A percentile compares a stretch with the other conserved stretches of the same genome.
Conservation (phyloP, 495 filamentous ascomycete species). For the Neurospora sp. region DNA sequence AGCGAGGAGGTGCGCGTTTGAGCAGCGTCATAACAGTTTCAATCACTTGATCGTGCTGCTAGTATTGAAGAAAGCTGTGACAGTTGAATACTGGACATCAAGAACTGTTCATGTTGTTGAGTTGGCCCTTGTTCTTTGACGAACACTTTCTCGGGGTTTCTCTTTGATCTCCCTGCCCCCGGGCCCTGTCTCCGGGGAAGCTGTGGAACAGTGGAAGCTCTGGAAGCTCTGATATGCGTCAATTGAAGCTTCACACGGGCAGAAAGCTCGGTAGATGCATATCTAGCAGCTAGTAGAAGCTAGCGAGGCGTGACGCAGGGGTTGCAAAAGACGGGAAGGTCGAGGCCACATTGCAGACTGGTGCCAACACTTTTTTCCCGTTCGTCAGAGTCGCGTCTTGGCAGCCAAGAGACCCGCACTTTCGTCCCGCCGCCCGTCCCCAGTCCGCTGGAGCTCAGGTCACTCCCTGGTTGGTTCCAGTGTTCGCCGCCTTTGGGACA, state of each 20-base stretch:
- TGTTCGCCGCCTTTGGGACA: background rate
- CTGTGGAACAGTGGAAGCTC: background rate
- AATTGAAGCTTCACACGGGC: background rate
- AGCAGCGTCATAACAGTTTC: background rate
- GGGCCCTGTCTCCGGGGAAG: background rate
- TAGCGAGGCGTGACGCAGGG: background rate
- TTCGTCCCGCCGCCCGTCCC: constrained; percentile 1
- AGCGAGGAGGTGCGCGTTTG: background rate
- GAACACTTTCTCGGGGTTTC: background rate
- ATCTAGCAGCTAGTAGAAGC: background rate
- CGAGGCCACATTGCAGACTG: constrained; percentile 16
- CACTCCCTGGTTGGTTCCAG: constrained; percentile 5
- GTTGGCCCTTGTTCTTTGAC: background rate
- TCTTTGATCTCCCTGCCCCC: background rate
- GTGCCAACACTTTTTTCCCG: background rate
- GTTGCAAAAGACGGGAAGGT: background rate
- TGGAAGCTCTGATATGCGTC: background rate
- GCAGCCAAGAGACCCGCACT: background rate
- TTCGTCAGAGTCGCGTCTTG: background rate
- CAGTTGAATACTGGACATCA: background rate
- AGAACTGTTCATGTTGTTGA: background rate
- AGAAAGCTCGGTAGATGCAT: background rate
- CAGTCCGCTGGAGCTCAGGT: background rate
- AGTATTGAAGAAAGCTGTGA: background rate
- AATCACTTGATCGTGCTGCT: background rate